phyloP scores from a whole-genome alignment of 768 basidiomycete genomes.

The Termitomyces sp. region DNA sequence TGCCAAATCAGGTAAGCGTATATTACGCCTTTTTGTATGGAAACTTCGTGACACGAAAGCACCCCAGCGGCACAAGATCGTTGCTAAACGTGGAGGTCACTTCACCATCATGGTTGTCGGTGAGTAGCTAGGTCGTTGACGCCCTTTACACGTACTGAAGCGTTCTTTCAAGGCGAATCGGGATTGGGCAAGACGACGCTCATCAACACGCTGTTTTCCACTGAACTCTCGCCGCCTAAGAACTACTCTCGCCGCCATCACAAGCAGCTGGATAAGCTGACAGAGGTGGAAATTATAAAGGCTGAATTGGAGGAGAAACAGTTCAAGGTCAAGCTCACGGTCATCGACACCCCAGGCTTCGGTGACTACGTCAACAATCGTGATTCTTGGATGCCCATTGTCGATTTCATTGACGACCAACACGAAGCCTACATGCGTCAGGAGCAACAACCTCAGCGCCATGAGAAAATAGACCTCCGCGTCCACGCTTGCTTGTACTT shows the following conservation, averaged over 20 bases:
- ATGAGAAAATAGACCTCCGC: constrained; percentile 90
- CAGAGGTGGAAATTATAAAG: constrained; percentile 98
- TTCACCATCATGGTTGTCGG: constrained; percentile 99
- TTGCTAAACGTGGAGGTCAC: constrained; percentile 94
- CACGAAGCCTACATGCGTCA: constrained; percentile 96
- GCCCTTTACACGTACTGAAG: background rate
- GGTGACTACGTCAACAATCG: constrained; percentile 99
- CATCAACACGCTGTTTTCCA: constrained; percentile 99
- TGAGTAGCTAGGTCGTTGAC: constrained; percentile 29
- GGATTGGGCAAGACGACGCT: constrained; percentile 96
- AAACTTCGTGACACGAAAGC: constrained; percentile 22
- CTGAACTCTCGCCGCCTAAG: constrained; percentile 88
- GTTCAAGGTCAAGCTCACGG: constrained; percentile 98
- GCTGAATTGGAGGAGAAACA: constrained; percentile 98
- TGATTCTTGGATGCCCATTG: constrained; percentile 96
- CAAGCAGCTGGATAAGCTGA: constrained; percentile 98
- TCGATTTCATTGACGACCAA: constrained; percentile 97
- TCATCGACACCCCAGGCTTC: constrained; percentile 98
- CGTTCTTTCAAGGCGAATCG: constrained; percentile 68
- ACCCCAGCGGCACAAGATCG: constrained; percentile 93
- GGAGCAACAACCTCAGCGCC: constrained; percentile 97
- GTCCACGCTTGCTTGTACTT: constrained; percentile 98
- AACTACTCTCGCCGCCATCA: constrained; percentile 85
- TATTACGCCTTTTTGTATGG: background rate
- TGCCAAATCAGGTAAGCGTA: constrained; percentile 88